Evolutionary conservation across 2,329 filamentous ascomycete species (phyloP).

Genomic region (Harringtonia lauricola): DNA sequence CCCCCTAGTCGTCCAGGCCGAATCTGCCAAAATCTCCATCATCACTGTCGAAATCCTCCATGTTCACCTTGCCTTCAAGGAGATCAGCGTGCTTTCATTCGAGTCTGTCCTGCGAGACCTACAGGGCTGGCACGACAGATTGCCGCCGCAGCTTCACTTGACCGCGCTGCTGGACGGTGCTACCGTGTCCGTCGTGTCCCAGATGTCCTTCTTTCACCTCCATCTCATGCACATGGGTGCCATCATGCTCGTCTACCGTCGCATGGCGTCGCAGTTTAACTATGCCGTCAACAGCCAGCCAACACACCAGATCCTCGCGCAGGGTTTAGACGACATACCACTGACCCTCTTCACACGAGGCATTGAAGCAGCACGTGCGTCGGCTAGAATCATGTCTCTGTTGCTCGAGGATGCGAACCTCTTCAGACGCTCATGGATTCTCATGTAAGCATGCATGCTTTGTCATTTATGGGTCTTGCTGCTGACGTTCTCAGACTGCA

Average conservation of each 20-base stretch:
- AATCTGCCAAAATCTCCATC: slow-evolving; percentile 18
- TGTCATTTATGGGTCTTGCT: not conserved
- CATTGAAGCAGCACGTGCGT: slow-evolving; percentile 15
- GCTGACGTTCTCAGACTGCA: slow-evolving; percentile 15
- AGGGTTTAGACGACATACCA: slow-evolving; percentile 3
- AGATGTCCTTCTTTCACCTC: slow-evolving; percentile 17
- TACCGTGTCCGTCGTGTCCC: slow-evolving; percentile 6
- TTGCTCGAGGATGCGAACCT: slow-evolving; percentile 13
- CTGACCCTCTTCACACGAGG: slow-evolving; percentile 11
- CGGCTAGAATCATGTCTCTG: slow-evolving; percentile 15
- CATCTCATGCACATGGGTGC: slow-evolving; percentile 22
- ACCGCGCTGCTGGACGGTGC: slow-evolving; percentile 1
- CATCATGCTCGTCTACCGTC: slow-evolving; percentile 20
- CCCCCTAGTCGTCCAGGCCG: slow-evolving; percentile 17
- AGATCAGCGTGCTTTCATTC: slow-evolving; percentile 15
- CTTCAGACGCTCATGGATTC: slow-evolving; percentile 18
- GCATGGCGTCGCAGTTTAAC: slow-evolving; percentile 17
- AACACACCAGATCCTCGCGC: not conserved
- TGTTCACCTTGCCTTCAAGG: slow-evolving; percentile 17
- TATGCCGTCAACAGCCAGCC: not conserved
- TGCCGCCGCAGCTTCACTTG: slow-evolving; percentile 16
- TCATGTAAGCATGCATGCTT: slow-evolving; percentile 15
- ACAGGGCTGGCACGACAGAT: slow-evolving; percentile 17
- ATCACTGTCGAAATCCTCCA: slow-evolving; percentile 19
- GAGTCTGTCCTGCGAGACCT: slow-evolving; percentile 17